Evolutionary conservation across 2,329 filamentous ascomycete species (phyloP).

Genomic region (Penicillium verrucosum): DNA sequence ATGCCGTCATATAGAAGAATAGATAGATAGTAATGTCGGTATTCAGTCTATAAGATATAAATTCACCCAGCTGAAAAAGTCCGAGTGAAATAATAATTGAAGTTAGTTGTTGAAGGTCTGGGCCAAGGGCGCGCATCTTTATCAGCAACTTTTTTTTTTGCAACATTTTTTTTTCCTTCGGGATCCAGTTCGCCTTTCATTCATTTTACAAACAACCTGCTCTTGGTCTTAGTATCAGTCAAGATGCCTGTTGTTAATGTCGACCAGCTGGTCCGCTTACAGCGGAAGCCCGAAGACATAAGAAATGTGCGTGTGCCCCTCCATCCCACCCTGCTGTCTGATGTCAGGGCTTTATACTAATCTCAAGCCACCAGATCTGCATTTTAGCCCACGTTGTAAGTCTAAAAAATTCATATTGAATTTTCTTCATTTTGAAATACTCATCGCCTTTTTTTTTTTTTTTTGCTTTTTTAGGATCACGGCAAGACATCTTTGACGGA

Average conservation of each 20-base stretch:
- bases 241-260: conserved; percentile 88
- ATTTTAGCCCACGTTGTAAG: conserved; percentile 86
- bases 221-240: conserved; percentile 21
- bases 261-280: conserved; percentile 85
- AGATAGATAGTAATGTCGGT: neutral
- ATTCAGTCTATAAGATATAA: neutral
- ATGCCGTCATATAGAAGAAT: neutral
- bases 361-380: conserved; percentile 68
- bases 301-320: conserved; percentile 69
- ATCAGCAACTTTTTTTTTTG: conserved; percentile 24
- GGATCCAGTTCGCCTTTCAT: conserved; percentile 15
- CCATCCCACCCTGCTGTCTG: conserved; percentile 28
- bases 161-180: conserved; percentile 18
- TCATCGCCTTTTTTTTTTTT: neutral
- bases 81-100: neutral
- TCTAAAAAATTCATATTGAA: conserved; percentile 15
- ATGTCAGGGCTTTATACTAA: conserved; percentile 31
- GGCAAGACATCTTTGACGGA: conserved; percentile 97
- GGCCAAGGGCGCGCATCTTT: conserved; percentile 8
- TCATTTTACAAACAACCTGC: conserved; percentile 9
- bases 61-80: neutral
- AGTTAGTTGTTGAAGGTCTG: conserved; percentile 1
- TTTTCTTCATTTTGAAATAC: neutral
- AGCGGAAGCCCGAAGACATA: conserved; percentile 81
- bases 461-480: conserved; percentile 63